These are phyloP conservation scores for Fraxinus greggii DNA, from an alignment of 305 asterid genomes.

Conservation along the genomic window DNA sequence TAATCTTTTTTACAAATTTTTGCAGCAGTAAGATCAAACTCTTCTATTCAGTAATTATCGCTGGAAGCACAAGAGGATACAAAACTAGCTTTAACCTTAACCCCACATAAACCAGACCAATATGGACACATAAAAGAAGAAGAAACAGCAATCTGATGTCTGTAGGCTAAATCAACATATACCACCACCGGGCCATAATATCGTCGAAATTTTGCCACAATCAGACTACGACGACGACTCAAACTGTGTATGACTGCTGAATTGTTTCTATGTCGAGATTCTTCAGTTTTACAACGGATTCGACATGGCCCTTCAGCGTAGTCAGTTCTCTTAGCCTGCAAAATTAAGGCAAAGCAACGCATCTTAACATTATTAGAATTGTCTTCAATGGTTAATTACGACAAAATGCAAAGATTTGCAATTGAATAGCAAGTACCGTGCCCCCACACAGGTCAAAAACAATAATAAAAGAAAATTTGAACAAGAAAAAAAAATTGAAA, in stretches of 20 bases:
- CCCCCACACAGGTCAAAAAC: too few relatives aligned
- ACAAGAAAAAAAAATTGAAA: too few relatives aligned
- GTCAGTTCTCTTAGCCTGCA: conserved; percentile 60
- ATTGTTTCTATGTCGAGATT: conserved; percentile 64
- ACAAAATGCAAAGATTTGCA: not conserved
- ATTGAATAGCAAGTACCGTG: not conserved
- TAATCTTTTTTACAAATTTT: not conserved
- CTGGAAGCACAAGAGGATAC: not conserved
- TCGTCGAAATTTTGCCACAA: not conserved
- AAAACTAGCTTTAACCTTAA: not conserved
- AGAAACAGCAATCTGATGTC: not conserved
- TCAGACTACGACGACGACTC: conserved; percentile 9
- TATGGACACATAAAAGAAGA: not conserved
- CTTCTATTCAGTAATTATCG: not conserved
- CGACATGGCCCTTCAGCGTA: conserved; percentile 67
- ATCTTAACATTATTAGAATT: not conserved
- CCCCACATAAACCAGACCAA: not conserved
- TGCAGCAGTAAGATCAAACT: not conserved
- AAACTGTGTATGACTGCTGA: conserved; percentile 65
- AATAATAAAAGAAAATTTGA: too few relatives aligned
- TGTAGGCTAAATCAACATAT: not conserved
- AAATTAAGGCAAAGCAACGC: not conserved
- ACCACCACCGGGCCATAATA: not conserved
- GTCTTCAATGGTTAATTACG: not conserved
- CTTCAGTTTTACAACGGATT: conserved; percentile 66